Evolutionary conservation across 768 basidiomycete species (phyloP).

Genomic region (Hericium coralloides): DNA sequence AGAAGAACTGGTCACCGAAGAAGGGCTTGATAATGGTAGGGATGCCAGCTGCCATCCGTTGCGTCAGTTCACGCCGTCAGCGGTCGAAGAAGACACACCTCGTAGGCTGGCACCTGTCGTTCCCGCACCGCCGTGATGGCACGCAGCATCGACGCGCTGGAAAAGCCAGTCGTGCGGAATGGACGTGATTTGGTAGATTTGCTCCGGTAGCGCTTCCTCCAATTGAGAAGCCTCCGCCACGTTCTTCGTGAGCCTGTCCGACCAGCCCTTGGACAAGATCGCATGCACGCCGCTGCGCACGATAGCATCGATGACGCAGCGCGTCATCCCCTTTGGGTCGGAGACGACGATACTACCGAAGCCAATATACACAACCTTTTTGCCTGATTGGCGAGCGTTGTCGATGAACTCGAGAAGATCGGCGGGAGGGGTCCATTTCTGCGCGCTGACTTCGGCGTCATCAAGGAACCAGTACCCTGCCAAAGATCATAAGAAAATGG

Average conservation of each 20-base stretch:
- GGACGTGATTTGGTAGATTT: slow-evolving; percentile 79
- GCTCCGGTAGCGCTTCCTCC: slow-evolving; percentile 63
- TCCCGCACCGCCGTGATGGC: slow-evolving; percentile 96
- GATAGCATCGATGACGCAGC: slow-evolving; percentile 83
- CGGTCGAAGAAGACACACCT: slow-evolving; percentile 39
- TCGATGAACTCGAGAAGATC: slow-evolving; percentile 80
- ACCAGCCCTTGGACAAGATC: slow-evolving; percentile 97
- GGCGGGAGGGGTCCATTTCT: slow-evolving; percentile 83
- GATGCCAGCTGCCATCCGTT: slow-evolving; percentile 55
- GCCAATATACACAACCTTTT: slow-evolving; percentile 95
- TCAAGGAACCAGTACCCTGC: slow-evolving; percentile 96
- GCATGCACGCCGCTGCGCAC: slow-evolving; percentile 80
- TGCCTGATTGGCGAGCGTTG: slow-evolving; percentile 58
- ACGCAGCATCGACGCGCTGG: slow-evolving; percentile 87
- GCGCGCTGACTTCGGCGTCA: slow-evolving; percentile 80
- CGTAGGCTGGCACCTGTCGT: slow-evolving; percentile 91
- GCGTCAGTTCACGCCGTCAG: neutral
- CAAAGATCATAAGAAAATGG: neutral
- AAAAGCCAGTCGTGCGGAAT: slow-evolving; percentile 97
- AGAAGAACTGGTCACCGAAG: slow-evolving; percentile 97
- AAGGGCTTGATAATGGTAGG: slow-evolving; percentile 96
- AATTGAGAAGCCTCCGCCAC: slow-evolving; percentile 44
- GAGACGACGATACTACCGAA: slow-evolving; percentile 97
- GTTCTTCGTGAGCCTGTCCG: slow-evolving; percentile 73
- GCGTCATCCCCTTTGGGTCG: slow-evolving; percentile 89